A percentile compares a stretch with the other conserved stretches of the same genome.
phyloP scores from a whole-genome alignment of 148 eudicot genomes.

The Silene latifolia region DNA sequence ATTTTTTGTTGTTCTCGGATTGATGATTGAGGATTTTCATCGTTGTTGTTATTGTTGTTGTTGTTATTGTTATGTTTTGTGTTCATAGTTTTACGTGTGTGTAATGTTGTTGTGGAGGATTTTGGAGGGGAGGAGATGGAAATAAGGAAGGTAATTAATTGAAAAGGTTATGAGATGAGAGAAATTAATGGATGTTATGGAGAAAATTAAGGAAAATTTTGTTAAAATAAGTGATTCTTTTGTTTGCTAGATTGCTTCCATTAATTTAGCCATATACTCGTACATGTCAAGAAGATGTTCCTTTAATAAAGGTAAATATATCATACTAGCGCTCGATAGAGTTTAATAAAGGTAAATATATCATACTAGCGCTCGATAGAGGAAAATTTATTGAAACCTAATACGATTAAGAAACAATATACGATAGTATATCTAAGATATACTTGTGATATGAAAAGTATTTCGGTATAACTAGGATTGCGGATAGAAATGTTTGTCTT shows the following conservation, averaged over 20 bases:
- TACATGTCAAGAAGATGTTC: too few species aligned
- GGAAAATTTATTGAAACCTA: too few species aligned
- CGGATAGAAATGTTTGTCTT: too few species aligned
- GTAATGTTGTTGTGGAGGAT: too few species aligned
- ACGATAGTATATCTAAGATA: too few species aligned
- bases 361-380: too few species aligned
- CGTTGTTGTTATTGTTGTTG: background rate
- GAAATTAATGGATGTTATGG: conserved; percentile 12
- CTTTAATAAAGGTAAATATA: too few species aligned
- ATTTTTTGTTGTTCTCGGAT: conserved; percentile 23
- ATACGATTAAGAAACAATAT: too few species aligned
- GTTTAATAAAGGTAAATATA: too few species aligned
- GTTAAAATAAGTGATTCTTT: background rate
- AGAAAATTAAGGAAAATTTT: conserved; percentile 22
- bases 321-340: too few species aligned
- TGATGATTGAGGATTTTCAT: background rate
- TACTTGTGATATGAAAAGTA: too few species aligned
- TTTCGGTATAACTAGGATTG: too few species aligned
- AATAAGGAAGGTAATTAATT: background rate
- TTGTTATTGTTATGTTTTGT: background rate
- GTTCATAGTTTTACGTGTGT: background rate
- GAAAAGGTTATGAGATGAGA: background rate
- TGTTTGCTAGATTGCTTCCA: background rate
- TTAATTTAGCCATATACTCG: background rate
- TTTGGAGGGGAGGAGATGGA: background rate